Evolutionary conservation across 495 filamentous ascomycete genomes (phyloP), one percentile per base, ranked within the genome.

Genomic region (Aspergillus bertholletiae): DNA sequence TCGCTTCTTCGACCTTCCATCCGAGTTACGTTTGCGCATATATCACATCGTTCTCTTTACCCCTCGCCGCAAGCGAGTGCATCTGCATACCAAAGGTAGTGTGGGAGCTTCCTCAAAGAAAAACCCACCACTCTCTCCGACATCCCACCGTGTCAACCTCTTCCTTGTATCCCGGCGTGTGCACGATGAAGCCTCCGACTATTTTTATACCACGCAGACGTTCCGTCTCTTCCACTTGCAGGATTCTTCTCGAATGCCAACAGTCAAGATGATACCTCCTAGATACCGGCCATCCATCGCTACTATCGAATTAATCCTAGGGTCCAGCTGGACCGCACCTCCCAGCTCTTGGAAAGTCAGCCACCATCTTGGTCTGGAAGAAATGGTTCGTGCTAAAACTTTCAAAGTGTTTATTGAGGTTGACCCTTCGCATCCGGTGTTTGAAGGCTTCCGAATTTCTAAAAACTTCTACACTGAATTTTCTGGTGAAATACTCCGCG

Each of bases 31-130:
- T 8, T 58, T 84, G 39, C 82, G 82, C 45, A 81, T 96, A 35
- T 91, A 92, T 64, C 75, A 73, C 48, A 71, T 82, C 52, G 71
- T 84, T 40, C 85, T 96, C 45, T 74, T 75, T 37, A 74, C 76
- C 7, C 67, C 72, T 1, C 64, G 61, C 35, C 69, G 69, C 45
- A 55, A 45, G 22, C 69, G 65, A 46, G 61, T 51, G 28, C 61
- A 54, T n/a, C 43, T 55, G 35, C 63, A 61, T 24, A 56, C 53
- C 24, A 64, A 62, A 21, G 69, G 70, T 46, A 83, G 83, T 37
- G 74, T 95, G 17, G 90, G 93, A 59, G 81, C 92, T 5, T 86
- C 90, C 26, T 81, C 84, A 13, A 92, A 89, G 61, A 91, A 87
- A 60, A 77, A 81, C 70, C 83, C 79, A 54, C 70, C 73, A 43